These are phyloP conservation scores for Anthracocystis walkeri DNA, from an alignment of 1,284 basidiomycete species.

Conservation along the genomic window DNA sequence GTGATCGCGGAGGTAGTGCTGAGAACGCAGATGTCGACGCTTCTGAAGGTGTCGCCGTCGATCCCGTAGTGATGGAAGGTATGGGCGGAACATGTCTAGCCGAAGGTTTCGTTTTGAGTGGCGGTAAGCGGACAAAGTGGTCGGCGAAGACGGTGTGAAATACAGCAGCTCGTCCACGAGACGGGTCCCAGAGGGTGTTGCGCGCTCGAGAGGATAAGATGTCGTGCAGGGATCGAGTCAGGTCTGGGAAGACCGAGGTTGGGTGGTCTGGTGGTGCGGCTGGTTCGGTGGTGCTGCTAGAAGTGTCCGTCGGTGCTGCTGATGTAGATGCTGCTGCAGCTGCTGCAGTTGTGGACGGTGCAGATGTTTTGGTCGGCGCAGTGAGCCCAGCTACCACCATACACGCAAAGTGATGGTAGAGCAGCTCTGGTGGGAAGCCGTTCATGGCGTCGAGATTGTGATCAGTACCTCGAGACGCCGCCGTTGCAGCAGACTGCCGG, in stretches of 20 bases:
- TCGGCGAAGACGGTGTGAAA: conserved; percentile 61
- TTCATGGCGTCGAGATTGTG: conserved; percentile 48
- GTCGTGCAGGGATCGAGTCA: conserved; percentile 46
- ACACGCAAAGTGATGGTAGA: conserved; percentile 63
- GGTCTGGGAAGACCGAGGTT: conserved; percentile 37
- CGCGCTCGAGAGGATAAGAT: conserved; percentile 50
- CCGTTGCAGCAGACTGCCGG: background rate
- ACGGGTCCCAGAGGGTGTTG: conserved; percentile 55
- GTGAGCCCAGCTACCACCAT: conserved; percentile 62
- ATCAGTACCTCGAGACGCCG: background rate
- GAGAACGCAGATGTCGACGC: conserved; percentile 36
- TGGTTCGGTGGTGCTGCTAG: background rate
- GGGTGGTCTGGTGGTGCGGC: conserved; percentile 26
- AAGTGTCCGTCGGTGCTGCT: background rate
- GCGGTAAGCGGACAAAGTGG: conserved; percentile 80
- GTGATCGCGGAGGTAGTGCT: conserved; percentile 76
- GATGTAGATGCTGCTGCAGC: conserved; percentile 1
- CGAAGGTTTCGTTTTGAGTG: conserved; percentile 78
- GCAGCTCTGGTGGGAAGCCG: conserved; percentile 61
- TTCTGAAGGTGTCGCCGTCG: conserved; percentile 23
- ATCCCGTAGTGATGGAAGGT: conserved; percentile 63
- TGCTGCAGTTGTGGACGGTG: conserved; percentile 11
- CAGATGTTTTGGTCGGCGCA: conserved; percentile 20
- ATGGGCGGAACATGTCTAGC: conserved; percentile 68
- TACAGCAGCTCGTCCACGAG: conserved; percentile 47